Evolutionary conservation across 2,329 filamentous ascomycete genomes (phyloP).

Genomic region (Ilyonectria destructans): DNA sequence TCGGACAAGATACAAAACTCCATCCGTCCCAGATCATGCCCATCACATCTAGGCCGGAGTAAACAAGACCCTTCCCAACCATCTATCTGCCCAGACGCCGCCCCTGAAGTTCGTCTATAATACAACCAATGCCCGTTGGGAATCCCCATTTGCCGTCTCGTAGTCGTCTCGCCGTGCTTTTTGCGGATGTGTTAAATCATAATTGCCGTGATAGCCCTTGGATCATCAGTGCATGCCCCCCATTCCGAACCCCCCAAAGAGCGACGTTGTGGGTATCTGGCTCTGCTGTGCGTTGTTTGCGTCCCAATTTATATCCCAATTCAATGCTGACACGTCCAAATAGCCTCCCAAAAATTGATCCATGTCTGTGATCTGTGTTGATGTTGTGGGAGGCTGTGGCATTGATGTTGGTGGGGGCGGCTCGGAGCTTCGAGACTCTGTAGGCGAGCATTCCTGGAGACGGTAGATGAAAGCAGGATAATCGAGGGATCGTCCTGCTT

Average conservation of each 20-base stretch:
- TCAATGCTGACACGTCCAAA: conserved; percentile 61
- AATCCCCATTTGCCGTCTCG: conserved; percentile 36
- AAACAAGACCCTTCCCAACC: conserved; percentile 27
- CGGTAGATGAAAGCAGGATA: conserved; percentile 64
- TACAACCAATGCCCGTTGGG: conserved; percentile 45
- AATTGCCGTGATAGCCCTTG: conserved; percentile 10
- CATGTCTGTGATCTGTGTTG: conserved; percentile 51
- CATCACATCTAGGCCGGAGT: conserved; percentile 33
- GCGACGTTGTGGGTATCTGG: conserved; percentile 48
- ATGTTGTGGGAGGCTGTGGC: conserved; percentile 49
- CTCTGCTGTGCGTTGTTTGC: conserved; percentile 48
- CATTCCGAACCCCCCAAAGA: conserved; percentile 53
- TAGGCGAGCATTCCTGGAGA: conserved; percentile 61
- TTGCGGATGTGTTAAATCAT: conserved; percentile 24
- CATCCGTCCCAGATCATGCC: conserved; percentile 14
- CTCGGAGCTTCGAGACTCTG: conserved; percentile 54
- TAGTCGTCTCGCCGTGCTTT: conserved; percentile 26
- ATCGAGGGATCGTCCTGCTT: conserved; percentile 57
- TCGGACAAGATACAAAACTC: conserved; percentile 5
- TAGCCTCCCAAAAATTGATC: conserved; percentile 64
- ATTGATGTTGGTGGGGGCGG: conserved; percentile 45
- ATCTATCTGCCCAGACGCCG: conserved; percentile 36
- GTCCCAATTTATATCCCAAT: conserved; percentile 64
- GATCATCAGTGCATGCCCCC: conserved; percentile 43
- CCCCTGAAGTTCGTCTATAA: conserved; percentile 38